phyloP scores from a whole-genome alignment of 2,329 filamentous ascomycete species.

The Mycosphaerella sp. region DNA sequence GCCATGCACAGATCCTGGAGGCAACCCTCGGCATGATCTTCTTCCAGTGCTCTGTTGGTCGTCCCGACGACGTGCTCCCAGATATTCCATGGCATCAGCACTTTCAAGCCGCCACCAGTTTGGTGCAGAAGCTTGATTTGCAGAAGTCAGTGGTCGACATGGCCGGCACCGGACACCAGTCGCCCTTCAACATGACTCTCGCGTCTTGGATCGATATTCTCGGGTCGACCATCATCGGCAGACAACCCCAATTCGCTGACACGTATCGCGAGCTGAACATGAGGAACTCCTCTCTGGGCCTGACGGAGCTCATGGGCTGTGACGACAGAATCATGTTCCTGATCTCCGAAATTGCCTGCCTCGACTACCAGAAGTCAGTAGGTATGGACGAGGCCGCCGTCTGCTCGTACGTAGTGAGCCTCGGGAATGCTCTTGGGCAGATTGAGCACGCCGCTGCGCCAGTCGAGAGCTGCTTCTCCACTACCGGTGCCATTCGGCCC shows the following conservation, averaged over 20 bases:
- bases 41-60: slow-evolving; percentile 87
- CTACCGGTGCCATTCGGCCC: slow-evolving; percentile 68
- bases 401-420: slow-evolving; percentile 81
- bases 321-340: slow-evolving; percentile 97
- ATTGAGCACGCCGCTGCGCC: slow-evolving; percentile 55
- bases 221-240: slow-evolving; percentile 83
- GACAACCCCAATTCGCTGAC: slow-evolving; percentile 81
- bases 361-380: slow-evolving; percentile 78
- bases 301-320: slow-evolving; percentile 93
- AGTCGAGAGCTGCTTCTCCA: slow-evolving; percentile 48
- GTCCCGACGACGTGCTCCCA: slow-evolving; percentile 73
- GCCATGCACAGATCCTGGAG: slow-evolving; percentile 85
- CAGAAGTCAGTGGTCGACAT: slow-evolving; percentile 56
- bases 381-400: slow-evolving; percentile 80
- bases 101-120: slow-evolving; percentile 81
- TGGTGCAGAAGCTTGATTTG: slow-evolving; percentile 80
- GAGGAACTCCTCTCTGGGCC: slow-evolving; percentile 57
- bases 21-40: slow-evolving; percentile 92
- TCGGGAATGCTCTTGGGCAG: slow-evolving; percentile 77
- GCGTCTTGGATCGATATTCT: slow-evolving; percentile 96
- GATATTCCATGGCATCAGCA: slow-evolving; percentile 97
- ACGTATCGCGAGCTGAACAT: slow-evolving; percentile 95
- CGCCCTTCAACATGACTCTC: slow-evolving; percentile 92
- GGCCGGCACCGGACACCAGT: slow-evolving; percentile 44
- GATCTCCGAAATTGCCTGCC: slow-evolving; percentile 93